Percentiles rank a stretch among this genome's conserved stretches.
phyloP scores from a whole-genome alignment of 2,329 filamentous ascomycete genomes.

The Aspergillus aculeatus region DNA sequence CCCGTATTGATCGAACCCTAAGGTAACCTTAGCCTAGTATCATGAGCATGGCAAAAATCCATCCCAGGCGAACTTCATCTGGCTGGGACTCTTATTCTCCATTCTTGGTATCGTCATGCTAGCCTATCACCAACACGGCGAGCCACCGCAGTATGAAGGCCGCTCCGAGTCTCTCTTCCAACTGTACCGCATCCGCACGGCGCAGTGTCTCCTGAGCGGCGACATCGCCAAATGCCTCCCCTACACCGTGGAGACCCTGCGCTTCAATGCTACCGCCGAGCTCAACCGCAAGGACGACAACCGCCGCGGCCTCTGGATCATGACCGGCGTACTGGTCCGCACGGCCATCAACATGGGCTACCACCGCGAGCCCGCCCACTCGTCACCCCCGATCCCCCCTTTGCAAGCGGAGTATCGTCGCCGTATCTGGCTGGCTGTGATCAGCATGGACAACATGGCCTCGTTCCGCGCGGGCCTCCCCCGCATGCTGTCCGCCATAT shows the following conservation, averaged over 20 bases:
- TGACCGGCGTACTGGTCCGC: conserved; percentile 11
- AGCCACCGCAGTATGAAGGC: neutral
- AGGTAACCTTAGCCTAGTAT: neutral
- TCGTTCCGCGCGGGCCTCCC: conserved; percentile 10
- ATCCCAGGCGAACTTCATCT: conserved; percentile 5
- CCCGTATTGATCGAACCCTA: neutral
- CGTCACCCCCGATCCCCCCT: neutral
- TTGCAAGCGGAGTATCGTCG: conserved; percentile 10
- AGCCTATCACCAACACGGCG: conserved; percentile 1
- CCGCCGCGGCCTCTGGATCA: conserved; percentile 12
- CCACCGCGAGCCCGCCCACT: conserved; percentile 9
- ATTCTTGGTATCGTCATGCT: conserved; percentile 11
- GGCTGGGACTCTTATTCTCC: conserved; percentile 13
- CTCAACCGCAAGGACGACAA: conserved; percentile 12
- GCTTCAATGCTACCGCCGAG: conserved; percentile 12
- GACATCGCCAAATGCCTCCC: conserved; percentile 13
- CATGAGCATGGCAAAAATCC: conserved; percentile 4
- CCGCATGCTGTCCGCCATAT: conserved; percentile 4
- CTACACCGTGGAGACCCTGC: conserved; percentile 11
- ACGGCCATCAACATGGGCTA: conserved; percentile 16
- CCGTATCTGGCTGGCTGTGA: conserved; percentile 9
- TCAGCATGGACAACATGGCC: conserved; percentile 10
- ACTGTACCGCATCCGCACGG: conserved; percentile 13
- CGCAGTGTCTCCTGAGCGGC: conserved; percentile 9
- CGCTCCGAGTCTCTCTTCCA: conserved; percentile 7